phyloP scores from a whole-genome alignment of 164 flowering plant species.

The Litsea cubeba region DNA sequence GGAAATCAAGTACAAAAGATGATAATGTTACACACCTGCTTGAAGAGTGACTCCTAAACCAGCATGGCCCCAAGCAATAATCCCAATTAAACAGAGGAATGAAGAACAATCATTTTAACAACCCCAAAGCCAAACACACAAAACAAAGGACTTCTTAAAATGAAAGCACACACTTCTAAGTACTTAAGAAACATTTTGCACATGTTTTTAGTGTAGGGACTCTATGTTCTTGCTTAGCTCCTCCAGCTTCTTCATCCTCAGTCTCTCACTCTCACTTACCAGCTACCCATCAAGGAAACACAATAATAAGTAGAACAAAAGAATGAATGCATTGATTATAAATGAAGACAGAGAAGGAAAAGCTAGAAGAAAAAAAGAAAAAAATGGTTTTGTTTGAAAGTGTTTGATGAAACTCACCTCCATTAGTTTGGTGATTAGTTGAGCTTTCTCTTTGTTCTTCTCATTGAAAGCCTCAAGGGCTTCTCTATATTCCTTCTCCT shows the following conservation, averaged over 20 bases:
- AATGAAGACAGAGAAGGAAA: background rate
- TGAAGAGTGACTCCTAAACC: background rate
- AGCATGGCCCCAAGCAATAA: too few species aligned
- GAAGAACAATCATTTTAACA: background rate
- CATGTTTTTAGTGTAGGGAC: constrained; percentile 27
- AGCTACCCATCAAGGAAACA: constrained; percentile 37
- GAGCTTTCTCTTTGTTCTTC: constrained; percentile 74
- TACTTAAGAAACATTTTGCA: constrained; percentile 6
- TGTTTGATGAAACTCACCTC: constrained; percentile 44
- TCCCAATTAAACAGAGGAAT: background rate
- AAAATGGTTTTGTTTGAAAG: background rate
- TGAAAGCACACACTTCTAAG: constrained; percentile 23
- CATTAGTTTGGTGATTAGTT: constrained; percentile 63
- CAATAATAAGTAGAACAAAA: background rate
- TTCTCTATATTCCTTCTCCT: constrained; percentile 91
- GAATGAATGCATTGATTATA: background rate
- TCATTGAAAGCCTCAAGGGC: constrained; percentile 78
- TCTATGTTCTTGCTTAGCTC: constrained; percentile 79
- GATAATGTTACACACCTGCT: background rate
- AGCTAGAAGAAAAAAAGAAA: too few species aligned
- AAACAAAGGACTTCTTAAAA: constrained; percentile 12
- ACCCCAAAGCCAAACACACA: constrained; percentile 6
- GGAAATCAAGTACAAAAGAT: background rate
- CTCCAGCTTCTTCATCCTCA: constrained; percentile 83
- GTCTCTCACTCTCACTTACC: constrained; percentile 74